These are phyloP conservation scores for Podospora comata DNA, from an alignment of 495 filamentous ascomycete genomes.

Conservation along the genomic window DNA sequence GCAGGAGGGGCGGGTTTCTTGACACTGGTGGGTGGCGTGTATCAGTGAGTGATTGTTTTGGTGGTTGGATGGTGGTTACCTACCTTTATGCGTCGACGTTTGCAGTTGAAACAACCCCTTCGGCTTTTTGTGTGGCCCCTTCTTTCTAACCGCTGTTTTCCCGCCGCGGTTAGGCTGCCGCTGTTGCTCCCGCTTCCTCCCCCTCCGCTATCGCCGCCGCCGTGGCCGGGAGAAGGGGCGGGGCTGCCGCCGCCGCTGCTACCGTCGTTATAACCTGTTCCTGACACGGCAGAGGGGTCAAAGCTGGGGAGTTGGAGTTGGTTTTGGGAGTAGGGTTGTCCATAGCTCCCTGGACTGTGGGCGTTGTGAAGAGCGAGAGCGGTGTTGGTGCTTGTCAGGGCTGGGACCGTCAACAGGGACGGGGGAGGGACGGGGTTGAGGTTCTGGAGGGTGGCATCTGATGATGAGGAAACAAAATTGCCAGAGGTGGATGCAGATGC, in stretches of 20 bases:
- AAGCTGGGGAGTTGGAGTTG: not conserved
- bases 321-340: not conserved
- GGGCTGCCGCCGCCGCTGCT: not conserved
- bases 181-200: not conserved
- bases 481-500: slow-evolving; percentile 9
- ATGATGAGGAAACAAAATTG: not conserved
- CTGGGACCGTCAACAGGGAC: not conserved
- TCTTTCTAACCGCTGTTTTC: slow-evolving; percentile 39
- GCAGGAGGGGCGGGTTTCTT: slow-evolving; percentile 57
- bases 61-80: not conserved
- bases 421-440: not conserved
- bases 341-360: not conserved
- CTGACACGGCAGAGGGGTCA: not conserved
- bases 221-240: not conserved
- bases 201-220: not conserved
- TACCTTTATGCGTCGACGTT: slow-evolving; percentile 60
- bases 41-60: not conserved
- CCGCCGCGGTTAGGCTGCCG: not conserved
- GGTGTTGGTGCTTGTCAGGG: not conserved
- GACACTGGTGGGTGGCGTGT: slow-evolving; percentile 41
- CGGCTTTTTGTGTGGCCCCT: slow-evolving; percentile 59
- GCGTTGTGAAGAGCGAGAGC: not conserved
- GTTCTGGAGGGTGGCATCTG: not conserved
- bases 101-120: slow-evolving; percentile 64
- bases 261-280: not conserved